These are phyloP conservation scores for Ilex asprella DNA, from an alignment of 257 asterid genomes.

Conservation along the genomic window DNA sequence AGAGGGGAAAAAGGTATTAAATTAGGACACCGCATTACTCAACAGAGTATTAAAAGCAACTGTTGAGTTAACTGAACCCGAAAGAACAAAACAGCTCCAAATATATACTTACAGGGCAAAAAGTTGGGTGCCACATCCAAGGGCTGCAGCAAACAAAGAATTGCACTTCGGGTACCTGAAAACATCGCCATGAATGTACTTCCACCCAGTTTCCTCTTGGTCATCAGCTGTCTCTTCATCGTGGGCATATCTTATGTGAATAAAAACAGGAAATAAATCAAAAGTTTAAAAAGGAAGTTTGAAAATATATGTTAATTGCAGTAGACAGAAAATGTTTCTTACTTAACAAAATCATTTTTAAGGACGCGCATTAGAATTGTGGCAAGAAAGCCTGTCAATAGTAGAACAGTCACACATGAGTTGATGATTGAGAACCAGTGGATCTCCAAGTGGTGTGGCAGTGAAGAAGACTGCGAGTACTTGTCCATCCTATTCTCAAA, in stretches of 20 bases:
- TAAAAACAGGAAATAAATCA: background rate
- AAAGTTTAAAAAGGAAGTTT: background rate
- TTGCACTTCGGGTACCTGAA: conserved; percentile 32
- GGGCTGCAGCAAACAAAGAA: conserved; percentile 30
- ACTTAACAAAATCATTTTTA: conserved; percentile 39
- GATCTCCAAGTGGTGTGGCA: conserved; percentile 37
- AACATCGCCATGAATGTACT: conserved; percentile 39
- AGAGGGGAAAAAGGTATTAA: background rate
- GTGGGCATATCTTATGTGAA: conserved; percentile 27
- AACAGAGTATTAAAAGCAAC: background rate
- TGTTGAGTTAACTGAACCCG: background rate
- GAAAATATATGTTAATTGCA: background rate
- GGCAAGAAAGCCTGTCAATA: conserved; percentile 39
- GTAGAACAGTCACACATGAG: conserved; percentile 41
- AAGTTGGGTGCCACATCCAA: conserved; percentile 33
- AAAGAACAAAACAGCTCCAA: background rate
- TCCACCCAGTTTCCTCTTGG: conserved; percentile 40
- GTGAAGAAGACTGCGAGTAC: conserved; percentile 34
- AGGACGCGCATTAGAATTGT: conserved; percentile 39
- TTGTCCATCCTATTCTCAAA: conserved; percentile 37
- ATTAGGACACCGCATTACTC: background rate
- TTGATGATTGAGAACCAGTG: conserved; percentile 42
- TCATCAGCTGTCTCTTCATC: conserved; percentile 38
- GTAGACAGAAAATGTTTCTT: conserved; percentile 4
- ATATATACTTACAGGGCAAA: conserved; percentile 30